phyloP scores from a whole-genome alignment of 2,329 filamentous ascomycete species.

The Atkinsonella texensis region DNA sequence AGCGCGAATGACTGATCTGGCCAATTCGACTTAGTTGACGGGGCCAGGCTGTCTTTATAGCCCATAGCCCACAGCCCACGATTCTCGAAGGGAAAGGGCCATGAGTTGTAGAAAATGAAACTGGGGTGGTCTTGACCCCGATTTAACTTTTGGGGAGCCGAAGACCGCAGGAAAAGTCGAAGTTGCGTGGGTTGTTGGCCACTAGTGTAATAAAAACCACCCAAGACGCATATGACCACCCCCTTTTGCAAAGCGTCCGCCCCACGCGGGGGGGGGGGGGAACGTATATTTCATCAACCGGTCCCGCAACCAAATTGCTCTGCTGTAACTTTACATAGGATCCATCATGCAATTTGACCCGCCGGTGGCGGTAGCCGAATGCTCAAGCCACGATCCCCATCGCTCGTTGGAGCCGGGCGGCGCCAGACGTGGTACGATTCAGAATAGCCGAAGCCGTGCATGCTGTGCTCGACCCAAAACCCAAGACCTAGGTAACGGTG shows the following conservation, averaged over 20 bases:
- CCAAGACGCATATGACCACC: not conserved
- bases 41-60: slow-evolving; percentile 4
- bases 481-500: not conserved
- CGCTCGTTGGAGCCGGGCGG: not conserved
- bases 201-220: slow-evolving; percentile 1
- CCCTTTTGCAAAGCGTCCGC: not conserved
- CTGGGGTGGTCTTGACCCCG: not conserved
- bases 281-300: too few relatives aligned
- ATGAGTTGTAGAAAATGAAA: not conserved
- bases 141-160: not conserved
- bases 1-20: not conserved
- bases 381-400: not conserved
- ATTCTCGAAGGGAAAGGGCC: not conserved
- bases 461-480: too few relatives aligned
- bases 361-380: not conserved
- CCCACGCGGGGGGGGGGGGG: too few relatives aligned
- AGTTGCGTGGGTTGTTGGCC: not conserved
- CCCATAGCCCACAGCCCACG: not conserved
- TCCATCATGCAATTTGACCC: too few relatives aligned
- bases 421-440: too few relatives aligned
- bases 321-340: too few relatives aligned
- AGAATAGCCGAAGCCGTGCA: too few relatives aligned
- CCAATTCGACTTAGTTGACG: not conserved
- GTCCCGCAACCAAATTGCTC: too few relatives aligned
- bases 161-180: not conserved